Evolutionary conservation across 2,329 filamentous ascomycete species (phyloP).

Genomic region (Stachybotrys echinatus): DNA sequence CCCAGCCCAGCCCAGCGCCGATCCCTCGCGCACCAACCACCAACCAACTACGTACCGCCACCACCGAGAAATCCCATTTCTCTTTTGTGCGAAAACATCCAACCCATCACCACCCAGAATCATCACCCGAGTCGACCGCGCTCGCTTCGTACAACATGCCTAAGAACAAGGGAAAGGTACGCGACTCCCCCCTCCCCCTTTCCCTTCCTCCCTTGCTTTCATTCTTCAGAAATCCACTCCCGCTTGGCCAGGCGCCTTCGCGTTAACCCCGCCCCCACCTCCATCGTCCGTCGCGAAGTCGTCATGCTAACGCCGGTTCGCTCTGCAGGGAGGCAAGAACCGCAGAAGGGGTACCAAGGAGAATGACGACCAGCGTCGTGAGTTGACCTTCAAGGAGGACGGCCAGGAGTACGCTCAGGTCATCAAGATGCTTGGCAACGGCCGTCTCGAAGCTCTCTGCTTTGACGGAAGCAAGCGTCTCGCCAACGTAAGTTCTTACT

Average conservation of each 20-base stretch:
- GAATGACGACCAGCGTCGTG: constrained; percentile 98
- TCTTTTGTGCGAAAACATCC: not conserved
- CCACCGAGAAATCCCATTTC: constrained; percentile 1
- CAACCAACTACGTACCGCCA: constrained; percentile 2
- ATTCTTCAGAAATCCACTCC: too few species aligned
- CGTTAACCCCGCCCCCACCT: constrained; percentile 3
- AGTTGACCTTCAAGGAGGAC: constrained; percentile 98
- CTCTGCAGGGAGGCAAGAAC: constrained; percentile 87
- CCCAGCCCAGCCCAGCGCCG: not conserved
- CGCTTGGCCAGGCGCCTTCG: not conserved
- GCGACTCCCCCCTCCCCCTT: constrained; percentile 15
- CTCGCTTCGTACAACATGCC: constrained; percentile 61
- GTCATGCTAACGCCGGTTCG: constrained; percentile 17
- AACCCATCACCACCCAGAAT: constrained; percentile 6
- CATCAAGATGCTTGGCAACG: constrained; percentile 93
- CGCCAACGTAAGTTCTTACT: constrained; percentile 29
- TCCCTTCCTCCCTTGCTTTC: constrained; percentile 1
- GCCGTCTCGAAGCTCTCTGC: constrained; percentile 85
- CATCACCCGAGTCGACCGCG: constrained; percentile 8
- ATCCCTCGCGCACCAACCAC: constrained; percentile 2
- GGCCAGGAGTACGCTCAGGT: constrained; percentile 62
- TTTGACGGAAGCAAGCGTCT: constrained; percentile 69
- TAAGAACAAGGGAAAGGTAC: constrained; percentile 99
- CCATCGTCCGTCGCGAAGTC: constrained; percentile 10
- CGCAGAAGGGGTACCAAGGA: constrained; percentile 97